These are phyloP conservation scores for Yamadazyma jaroonii DNA, from an alignment of 1,139 yeast species.

Conservation along the genomic window DNA sequence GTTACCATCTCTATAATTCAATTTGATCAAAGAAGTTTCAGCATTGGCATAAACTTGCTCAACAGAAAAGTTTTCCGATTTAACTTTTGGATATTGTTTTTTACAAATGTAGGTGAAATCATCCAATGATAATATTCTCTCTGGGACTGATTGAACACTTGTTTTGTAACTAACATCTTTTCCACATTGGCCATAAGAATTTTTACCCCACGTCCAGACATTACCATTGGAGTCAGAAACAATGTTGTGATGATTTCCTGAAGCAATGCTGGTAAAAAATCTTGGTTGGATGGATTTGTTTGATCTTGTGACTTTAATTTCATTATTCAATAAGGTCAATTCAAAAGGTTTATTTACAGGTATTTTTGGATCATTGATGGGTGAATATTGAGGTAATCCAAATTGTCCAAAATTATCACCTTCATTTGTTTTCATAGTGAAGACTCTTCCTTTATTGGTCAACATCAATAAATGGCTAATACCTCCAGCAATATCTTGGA, in stretches of 20 bases:
- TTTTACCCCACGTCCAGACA: conserved; percentile 83
- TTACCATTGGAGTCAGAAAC: conserved; percentile 62
- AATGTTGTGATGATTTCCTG: conserved; percentile 72
- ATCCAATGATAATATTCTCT: conserved; percentile 31
- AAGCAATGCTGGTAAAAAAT: conserved; percentile 55
- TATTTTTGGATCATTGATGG: conserved; percentile 37
- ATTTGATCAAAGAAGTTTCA: conserved; percentile 58
- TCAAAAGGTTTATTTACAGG: conserved; percentile 32
- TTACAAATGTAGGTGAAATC: conserved; percentile 21
- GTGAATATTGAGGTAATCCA: conserved; percentile 74
- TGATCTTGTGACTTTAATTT: conserved; percentile 19
- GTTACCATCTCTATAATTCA: conserved; percentile 24
- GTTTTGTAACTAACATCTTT: conserved; percentile 61
- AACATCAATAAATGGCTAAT: conserved; percentile 62
- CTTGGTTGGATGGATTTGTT: conserved; percentile 35
- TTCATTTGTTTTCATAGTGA: conserved; percentile 56
- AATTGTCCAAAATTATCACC: conserved; percentile 66
- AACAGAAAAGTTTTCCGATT: conserved; percentile 38
- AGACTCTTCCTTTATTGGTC: conserved; percentile 61
- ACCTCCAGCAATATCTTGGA: conserved; percentile 60
- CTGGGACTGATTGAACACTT: conserved; percentile 68
- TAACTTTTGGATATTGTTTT: conserved; percentile 25
- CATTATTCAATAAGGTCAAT: conserved; percentile 36
- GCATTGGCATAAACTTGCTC: conserved; percentile 63
- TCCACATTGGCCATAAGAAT: conserved; percentile 82